A percentile compares a stretch with the other conserved stretches of the same genome.
These are phyloP conservation scores for Xylaria sp. DNA, from an alignment of 2,329 filamentous ascomycete genomes.

Conservation along the genomic window DNA sequence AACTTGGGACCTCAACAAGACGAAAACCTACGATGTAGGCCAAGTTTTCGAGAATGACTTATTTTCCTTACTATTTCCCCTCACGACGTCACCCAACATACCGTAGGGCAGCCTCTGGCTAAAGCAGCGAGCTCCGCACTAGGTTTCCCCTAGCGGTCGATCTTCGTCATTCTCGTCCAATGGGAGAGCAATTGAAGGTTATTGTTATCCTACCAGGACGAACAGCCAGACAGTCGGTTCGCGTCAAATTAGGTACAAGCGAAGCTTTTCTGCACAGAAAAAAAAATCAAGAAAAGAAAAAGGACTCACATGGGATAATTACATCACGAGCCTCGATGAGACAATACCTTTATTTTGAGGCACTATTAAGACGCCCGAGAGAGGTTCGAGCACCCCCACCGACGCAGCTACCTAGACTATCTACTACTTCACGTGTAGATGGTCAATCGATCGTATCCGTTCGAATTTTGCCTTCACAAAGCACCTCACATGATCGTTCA, in stretches of 20 bases:
- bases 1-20: no score
- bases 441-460: not conserved
- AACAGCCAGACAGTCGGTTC: not conserved
- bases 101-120: not conserved
- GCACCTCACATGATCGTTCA: not conserved
- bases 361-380: no score
- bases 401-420: no score
- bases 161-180: not conserved
- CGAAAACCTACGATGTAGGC: no score
- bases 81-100: not conserved
- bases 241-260: not conserved
- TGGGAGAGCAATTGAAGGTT: slow-evolving; percentile 1
- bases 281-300: not conserved
- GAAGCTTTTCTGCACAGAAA: not conserved
- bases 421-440: no score
- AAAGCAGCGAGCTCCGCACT: not conserved
- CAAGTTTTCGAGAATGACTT: no score
- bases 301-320: not conserved
- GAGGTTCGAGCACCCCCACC: no score
- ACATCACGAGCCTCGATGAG: not conserved
- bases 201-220: not conserved
- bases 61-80: not conserved
- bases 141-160: not conserved
- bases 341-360: not conserved
- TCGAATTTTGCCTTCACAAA: not conserved